phyloP scores from a whole-genome alignment of 208 protist genomes.

The Angomonas deanei region DNA sequence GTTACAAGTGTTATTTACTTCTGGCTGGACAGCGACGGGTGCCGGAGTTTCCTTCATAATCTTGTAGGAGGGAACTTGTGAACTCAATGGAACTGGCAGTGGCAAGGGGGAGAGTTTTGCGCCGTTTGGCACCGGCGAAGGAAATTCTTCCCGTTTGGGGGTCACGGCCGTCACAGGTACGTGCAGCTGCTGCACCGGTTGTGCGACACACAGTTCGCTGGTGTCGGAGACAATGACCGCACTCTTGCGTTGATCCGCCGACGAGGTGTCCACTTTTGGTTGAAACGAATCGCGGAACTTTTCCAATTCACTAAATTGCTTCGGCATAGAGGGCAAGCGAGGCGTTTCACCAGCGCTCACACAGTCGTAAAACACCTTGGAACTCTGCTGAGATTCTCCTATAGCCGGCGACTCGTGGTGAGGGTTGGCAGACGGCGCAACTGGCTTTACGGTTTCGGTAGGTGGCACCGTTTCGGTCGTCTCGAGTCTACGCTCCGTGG shows the following conservation, averaged over 20 bases:
- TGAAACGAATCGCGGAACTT: not conserved
- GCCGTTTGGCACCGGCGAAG: not conserved
- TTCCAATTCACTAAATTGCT: constrained; percentile 39
- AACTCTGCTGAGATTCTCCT: not conserved
- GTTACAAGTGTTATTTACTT: not conserved
- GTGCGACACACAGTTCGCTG: constrained; percentile 1
- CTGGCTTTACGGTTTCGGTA: no score
- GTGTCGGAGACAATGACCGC: not conserved
- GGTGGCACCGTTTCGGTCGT: no score
- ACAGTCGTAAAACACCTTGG: constrained; percentile 9
- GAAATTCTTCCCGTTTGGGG: no score
- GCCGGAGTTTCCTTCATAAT: no score
- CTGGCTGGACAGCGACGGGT: not conserved
- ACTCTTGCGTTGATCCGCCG: not conserved
- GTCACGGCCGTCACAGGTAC: constrained; percentile 12
- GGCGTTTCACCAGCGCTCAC: not conserved
- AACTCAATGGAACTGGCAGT: constrained; percentile 56
- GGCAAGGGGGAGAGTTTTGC: constrained; percentile 34
- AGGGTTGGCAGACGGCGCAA: no score
- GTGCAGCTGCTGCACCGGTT: constrained; percentile 32
- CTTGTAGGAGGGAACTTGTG: constrained; percentile 27
- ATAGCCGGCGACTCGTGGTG: no score
- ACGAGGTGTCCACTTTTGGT: not conserved
- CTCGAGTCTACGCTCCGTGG: no score
- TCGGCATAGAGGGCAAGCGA: constrained; percentile 16